Base-by-base conservation (phyloP, 2,329 filamentous ascomycete genomes). In the Botryosphaeria dothidea region DNA sequence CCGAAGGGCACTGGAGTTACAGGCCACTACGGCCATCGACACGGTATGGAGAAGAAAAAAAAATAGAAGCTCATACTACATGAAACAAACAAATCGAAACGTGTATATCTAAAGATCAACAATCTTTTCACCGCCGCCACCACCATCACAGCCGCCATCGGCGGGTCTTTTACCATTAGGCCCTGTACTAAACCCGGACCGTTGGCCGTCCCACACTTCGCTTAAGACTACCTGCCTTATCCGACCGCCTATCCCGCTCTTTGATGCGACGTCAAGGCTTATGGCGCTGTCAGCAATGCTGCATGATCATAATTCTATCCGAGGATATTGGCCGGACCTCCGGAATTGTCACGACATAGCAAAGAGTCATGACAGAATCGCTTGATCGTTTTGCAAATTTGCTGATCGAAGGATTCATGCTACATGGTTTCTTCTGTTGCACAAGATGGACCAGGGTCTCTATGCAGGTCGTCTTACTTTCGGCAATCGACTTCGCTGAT, bases 181-280 rank as follows among this genome's bases (percentile, higher is more conserved):
- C 36, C 54, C 54, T 27, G 29, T 45, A 29, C 23, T 21, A 13
- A 21, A 51, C 46, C 46, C 46, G 25, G 31, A 34, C 13, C 17
- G 17, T 15, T 46, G n/a, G 7, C 11, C 4, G 25, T 15, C 4
- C 19, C 38, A 23, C 56, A 60, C 56, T 4, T 60, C 56, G 56
- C 41, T 60, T 60, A 60, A 45, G 4, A 46, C n/a, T 45, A 60
- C 56, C 56, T 60, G 56, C 56, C 56, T 46, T 9, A 46, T 60
- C 41, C 25, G 43, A 29, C 19, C 4, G 56, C 25, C 19, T 17
- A 11, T 9, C n/a, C 54, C 25, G 54, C 7, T 45, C 11, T 19
- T 29, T 19, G 54, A 58, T 19, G 13, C 23, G 23, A 7, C 52
- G 23, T 17, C n/a, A 31, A n/a, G 17, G 36, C 54, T 45, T 41